phyloP scores from a whole-genome alignment of 176 grass and related monocot species.

The sorghum (Sorghum bicolor) region DNA sequence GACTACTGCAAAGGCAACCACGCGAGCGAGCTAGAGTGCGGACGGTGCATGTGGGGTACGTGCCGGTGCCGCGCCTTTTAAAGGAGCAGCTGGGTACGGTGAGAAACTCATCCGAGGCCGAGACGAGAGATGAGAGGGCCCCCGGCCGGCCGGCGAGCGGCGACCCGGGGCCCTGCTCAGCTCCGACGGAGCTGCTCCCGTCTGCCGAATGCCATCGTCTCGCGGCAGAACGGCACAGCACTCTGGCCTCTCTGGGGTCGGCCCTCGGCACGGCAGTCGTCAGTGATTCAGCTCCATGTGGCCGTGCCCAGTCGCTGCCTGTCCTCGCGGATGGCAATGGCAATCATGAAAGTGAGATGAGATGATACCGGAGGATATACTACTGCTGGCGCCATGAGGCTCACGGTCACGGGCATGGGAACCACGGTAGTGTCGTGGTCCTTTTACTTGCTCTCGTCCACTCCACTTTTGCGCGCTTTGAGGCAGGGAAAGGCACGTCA shows the following conservation, averaged over 20 bases:
- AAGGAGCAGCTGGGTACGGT: neutral
- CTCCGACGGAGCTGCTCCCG: neutral
- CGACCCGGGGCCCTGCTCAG: neutral
- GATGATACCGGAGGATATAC: neutral
- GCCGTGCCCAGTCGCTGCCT: constrained; percentile 9
- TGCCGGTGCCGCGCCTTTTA: constrained; percentile 28
- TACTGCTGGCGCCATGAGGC: neutral
- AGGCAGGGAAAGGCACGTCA: constrained; percentile 26
- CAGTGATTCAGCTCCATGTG: constrained; percentile 19
- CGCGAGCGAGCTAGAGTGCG: neutral
- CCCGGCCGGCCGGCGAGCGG: no score
- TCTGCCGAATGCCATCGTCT: neutral
- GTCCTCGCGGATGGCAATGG: neutral
- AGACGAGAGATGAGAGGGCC: neutral
- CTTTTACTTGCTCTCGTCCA: neutral
- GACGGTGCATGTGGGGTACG: neutral
- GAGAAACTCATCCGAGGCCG: neutral
- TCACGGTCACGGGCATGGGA: neutral
- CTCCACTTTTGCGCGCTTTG: constrained; percentile 19
- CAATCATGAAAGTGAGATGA: constrained; percentile 34
- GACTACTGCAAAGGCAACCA: neutral
- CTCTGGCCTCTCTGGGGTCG: no score
- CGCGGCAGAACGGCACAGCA: neutral
- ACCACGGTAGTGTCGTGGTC: neutral
- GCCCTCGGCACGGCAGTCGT: neutral